A percentile compares a stretch with the other conserved stretches of the same genome.
phyloP scores from a whole-genome alignment of 108 stramenopile genomes.

The Conticribra weissflogii region DNA sequence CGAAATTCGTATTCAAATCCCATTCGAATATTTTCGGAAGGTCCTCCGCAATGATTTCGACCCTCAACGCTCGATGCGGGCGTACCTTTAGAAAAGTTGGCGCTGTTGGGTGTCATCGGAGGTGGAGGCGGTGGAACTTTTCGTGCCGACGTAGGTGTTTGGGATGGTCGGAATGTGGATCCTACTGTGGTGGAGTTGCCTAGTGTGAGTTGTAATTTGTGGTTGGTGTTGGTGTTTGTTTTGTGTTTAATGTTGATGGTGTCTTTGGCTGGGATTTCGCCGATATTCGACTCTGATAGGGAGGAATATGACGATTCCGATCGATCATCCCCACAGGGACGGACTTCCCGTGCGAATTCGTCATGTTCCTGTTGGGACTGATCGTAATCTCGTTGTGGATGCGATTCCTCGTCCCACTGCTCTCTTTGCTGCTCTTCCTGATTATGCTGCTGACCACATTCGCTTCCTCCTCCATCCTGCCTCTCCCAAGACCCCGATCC shows the following conservation, averaged over 20 bases:
- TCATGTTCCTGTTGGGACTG: no score
- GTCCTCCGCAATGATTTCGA: conserved; percentile 20
- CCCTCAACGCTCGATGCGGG: background rate
- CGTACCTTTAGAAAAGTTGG: background rate
- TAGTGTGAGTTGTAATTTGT: background rate
- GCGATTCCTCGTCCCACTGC: no score
- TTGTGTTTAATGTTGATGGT: no score
- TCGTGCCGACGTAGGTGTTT: background rate
- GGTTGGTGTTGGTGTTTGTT: conserved; percentile 3
- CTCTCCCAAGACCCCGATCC: background rate
- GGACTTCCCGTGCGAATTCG: no score
- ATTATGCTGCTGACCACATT: background rate
- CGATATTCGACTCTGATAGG: background rate
- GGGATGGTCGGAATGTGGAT: conserved; percentile 32
- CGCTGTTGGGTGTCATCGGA: background rate
- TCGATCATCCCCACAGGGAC: background rate
- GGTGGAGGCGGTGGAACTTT: conserved; percentile 2
- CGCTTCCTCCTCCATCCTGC: background rate
- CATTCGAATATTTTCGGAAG: conserved; percentile 46
- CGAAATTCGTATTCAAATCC: conserved; percentile 12
- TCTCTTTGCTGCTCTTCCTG: background rate
- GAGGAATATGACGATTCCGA: background rate
- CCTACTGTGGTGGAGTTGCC: conserved; percentile 6
- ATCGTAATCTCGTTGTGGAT: no score
- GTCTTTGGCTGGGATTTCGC: background rate